A percentile compares a stretch with the other conserved stretches of the same genome.
Evolutionary conservation across 2,329 filamentous ascomycete genomes (phyloP).

Genomic region (Fusarium pseudoanthophilum): DNA sequence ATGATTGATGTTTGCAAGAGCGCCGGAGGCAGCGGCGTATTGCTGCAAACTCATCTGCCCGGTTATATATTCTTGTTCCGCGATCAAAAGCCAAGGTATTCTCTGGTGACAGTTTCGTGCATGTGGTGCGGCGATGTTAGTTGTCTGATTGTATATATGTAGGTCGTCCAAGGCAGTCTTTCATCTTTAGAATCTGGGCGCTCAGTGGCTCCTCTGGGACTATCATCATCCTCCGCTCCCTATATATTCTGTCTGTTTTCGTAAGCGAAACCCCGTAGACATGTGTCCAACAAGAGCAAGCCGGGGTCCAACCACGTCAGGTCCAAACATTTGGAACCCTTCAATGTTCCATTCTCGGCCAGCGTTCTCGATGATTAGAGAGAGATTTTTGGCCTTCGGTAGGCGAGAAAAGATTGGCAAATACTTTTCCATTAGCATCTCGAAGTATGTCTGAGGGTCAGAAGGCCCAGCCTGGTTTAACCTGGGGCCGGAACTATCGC

Average conservation of each 20-base stretch:
- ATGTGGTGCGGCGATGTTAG: no score
- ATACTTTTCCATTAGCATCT: neutral
- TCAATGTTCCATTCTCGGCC: neutral
- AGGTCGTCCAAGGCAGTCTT: no score
- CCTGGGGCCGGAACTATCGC: fast-evolving
- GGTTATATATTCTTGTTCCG: neutral
- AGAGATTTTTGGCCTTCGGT: neutral
- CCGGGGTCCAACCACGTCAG: neutral
- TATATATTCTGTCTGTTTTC: no score
- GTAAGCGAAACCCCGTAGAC: neutral
- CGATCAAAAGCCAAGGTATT: no score
- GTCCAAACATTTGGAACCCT: neutral
- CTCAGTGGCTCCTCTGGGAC: no score
- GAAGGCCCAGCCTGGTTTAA: neutral
- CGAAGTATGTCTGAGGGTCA: no score
- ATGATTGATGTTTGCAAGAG: neutral
- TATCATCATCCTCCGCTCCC: no score
- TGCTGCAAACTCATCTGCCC: neutral
- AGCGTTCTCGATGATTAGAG: fast-evolving
- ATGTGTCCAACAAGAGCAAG: neutral
- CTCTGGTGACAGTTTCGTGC: no score
- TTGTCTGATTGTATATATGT: no score
- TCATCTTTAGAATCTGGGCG: no score
- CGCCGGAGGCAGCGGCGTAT: neutral
- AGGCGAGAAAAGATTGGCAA: neutral